A percentile compares a stretch with the other conserved stretches of the same genome.
These are phyloP conservation scores for Trichoderma cornu-damae DNA, from an alignment of 2,329 filamentous ascomycete genomes.

Conservation along the genomic window DNA sequence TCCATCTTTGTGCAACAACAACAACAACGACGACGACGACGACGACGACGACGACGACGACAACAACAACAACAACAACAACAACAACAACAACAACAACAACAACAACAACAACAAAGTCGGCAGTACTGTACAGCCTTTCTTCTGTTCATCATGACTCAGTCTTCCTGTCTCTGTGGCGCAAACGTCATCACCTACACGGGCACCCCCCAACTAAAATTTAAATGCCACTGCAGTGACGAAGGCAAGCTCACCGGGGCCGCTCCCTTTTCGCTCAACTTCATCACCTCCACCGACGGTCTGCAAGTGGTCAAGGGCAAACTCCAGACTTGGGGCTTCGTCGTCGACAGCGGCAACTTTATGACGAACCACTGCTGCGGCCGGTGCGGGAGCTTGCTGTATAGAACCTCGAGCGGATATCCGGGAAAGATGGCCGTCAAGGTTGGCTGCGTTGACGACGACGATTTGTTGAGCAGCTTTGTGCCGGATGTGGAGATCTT, in stretches of 20 bases:
- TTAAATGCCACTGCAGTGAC: slow-evolving; percentile 1
- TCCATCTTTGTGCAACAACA: too few species aligned
- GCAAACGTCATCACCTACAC: slow-evolving; percentile 4
- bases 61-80: too few species aligned
- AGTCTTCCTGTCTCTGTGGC: slow-evolving; percentile 2
- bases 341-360: background rate
- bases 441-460: slow-evolving; percentile 4
- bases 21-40: too few species aligned
- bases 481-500: slow-evolving; percentile 5
- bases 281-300: background rate
- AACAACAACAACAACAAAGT: background rate
- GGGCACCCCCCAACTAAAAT: background rate
- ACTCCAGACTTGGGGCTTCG: background rate
- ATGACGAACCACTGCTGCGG: slow-evolving; percentile 7
- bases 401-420: background rate
- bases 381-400: background rate
- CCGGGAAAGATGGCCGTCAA: slow-evolving; percentile 9
- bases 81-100: too few species aligned
- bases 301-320: background rate
- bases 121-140: background rate
- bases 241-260: slow-evolving; percentile 4
- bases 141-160: slow-evolving; percentile 2
- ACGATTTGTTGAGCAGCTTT: background rate
- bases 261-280: slow-evolving; percentile 5
- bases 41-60: too few species aligned